Evolutionary conservation across 2,329 filamentous ascomycete genomes (phyloP).

Genomic region (Paradendryphiella salina): DNA sequence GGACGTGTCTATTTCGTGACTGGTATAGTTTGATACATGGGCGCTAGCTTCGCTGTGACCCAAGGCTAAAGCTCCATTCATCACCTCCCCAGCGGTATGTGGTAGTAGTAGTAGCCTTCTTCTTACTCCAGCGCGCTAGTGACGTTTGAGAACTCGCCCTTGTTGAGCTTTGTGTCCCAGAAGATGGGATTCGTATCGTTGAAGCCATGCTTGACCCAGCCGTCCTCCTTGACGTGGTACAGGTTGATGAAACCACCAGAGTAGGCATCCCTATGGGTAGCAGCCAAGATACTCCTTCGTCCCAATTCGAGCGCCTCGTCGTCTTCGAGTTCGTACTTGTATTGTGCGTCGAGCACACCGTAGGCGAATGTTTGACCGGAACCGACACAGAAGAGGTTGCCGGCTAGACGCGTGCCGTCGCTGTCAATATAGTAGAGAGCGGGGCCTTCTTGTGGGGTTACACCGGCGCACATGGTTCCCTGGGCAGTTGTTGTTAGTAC

Average conservation of each 20-base stretch:
- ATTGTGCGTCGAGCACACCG: slow-evolving; percentile 94
- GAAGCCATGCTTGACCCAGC: slow-evolving; percentile 99
- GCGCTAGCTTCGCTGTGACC: not conserved
- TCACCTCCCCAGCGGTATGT: not conserved
- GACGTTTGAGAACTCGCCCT: slow-evolving; percentile 97
- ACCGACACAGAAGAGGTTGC: slow-evolving; percentile 97
- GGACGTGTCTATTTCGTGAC: slow-evolving; percentile 13
- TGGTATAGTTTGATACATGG: not conserved
- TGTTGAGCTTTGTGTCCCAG: slow-evolving; percentile 98
- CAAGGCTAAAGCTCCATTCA: not conserved
- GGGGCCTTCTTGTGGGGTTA: slow-evolving; percentile 91
- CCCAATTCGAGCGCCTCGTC: slow-evolving; percentile 91
- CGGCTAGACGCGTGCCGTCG: slow-evolving; percentile 87
- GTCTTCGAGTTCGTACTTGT: slow-evolving; percentile 82
- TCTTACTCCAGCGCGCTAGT: slow-evolving; percentile 71
- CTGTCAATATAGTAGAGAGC: slow-evolving; percentile 99
- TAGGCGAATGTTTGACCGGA: slow-evolving; percentile 99
- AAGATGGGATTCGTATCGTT: slow-evolving; percentile 98
- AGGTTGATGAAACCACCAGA: slow-evolving; percentile 98
- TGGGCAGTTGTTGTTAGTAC: slow-evolving; percentile 23
- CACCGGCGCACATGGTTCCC: slow-evolving; percentile 98
- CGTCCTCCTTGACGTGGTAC: slow-evolving; percentile 98
- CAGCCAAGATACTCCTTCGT: slow-evolving; percentile 88
- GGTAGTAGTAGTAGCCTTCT: not conserved
- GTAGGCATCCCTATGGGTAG: slow-evolving; percentile 97